Base-by-base conservation (phyloP, 2,329 filamentous ascomycete genomes). In the Cladosporium sp. region DNA sequence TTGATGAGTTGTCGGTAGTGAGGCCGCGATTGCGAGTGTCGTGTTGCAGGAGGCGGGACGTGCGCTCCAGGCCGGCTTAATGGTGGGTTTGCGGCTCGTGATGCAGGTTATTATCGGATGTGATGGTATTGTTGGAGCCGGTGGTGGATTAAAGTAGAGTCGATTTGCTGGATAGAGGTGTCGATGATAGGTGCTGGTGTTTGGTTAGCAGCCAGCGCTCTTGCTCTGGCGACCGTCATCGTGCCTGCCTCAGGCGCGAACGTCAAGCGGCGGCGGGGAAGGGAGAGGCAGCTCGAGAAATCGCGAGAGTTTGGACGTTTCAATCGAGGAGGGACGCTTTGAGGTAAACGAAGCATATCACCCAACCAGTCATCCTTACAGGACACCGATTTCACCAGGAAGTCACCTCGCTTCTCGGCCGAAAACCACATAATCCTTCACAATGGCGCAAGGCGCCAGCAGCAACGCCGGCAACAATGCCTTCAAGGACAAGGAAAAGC, bases 401-500 rank as follows among this genome's bases (percentile, higher is more conserved):
- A 25, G 10, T n/a, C 13, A 56, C 22, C 34, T 48, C 42, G n/a
- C 37, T 48, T 12, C 22, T 42, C 53, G 15, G 45, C 45, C 47
- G 32, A n/a, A 50, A 45, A 45, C 10, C 32, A 42, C 48, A 52
- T 32, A 39, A 35, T 44, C 4, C 9, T 15, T 36, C 54, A 66
- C 42, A 59, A 72, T 73, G 69, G 69, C 70, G 60, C 72, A 77
- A 65, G 71, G 70, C 58, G 72, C 76, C 63, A 72, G 71, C 63
- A 72, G 71, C 63, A 77, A 77, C 70, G 77, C 77, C 67, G 78
- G 78, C 73, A 87, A 86, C 77, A 81, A 79, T 73, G 80, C 85
- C 63, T 89, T 89, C 80, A 87, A 85, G 82, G 84, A 86, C 74
- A 99, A 97, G 85, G 94, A 97, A 81, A 99, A 99, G 90, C 94